Base-by-base conservation (phyloP, 75 land plant species). In the Chamaecyparis obtusa region DNA sequence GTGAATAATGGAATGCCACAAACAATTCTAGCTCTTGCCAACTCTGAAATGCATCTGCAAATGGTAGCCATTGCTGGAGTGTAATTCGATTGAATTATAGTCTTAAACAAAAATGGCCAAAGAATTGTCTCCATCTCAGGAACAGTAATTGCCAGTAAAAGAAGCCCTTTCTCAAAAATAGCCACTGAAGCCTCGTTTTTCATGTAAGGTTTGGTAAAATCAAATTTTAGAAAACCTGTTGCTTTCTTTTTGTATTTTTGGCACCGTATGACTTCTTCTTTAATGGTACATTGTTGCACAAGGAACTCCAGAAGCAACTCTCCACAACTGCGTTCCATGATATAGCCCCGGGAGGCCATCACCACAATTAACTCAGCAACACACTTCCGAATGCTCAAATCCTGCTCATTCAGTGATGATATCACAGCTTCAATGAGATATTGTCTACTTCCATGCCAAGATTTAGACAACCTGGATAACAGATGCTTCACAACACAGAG, bases 111-210 rank as follows among this genome's bases (percentile, higher is more conserved):
- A 83, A 93, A 97, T 32, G 99, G 99, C 99, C 99, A 97, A 36
- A 97, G 93, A 69, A 97, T 85, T 88, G 95, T 98, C 98, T 97
- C 96, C 94, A 95, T 93, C 86, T 95, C 95, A 84, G 98, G 95
- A 83, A 96, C 92, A 32, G 96, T 97, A 16, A 93, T 88, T 13
- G 99, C 92, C 13, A 97, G 87, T 71, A 97, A 87, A 89, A 94
- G 95, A 86, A 97, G 91, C 36, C 95, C 94, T 60, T 97, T 96
- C 36, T 97, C 96, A 90, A 95, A 92, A 16, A 96, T 90, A 24
- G 89, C 89, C 69, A 64, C 69, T 64, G 69, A n/a, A 64, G 69
- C n/a, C n/a, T 64, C 69, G 5, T 27, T 64, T 64, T 27, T 64
- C n/a, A 64, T 24, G 69, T 27, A 24, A 64, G 69, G 5, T 27